Conservation (phyloP, 1,284 basidiomycete genomes). For the Volvariella surrecta region DNA sequence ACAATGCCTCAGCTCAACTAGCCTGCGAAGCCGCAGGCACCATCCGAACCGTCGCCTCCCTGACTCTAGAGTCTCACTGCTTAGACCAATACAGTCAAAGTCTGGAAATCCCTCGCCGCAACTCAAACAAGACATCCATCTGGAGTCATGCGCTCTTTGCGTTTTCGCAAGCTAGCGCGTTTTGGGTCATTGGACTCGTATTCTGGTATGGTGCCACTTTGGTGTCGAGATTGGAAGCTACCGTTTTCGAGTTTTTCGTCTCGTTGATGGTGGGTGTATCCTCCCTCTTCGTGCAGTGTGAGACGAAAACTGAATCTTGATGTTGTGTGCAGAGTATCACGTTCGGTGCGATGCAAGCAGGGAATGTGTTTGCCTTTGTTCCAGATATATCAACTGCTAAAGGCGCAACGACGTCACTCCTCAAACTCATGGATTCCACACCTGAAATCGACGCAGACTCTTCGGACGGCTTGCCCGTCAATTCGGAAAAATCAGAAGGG, state of each 20-base stretch:
- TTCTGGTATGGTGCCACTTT: constrained; percentile 80
- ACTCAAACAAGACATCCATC: constrained; percentile 59
- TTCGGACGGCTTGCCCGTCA: constrained; percentile 52
- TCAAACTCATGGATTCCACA: constrained; percentile 70
- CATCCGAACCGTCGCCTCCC: constrained; percentile 89
- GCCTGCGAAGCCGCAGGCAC: constrained; percentile 89
- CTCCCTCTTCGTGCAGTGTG: not conserved
- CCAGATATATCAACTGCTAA: constrained; percentile 89
- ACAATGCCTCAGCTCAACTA: constrained; percentile 82
- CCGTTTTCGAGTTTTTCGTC: constrained; percentile 73
- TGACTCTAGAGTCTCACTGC: constrained; percentile 83
- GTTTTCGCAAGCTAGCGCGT: constrained; percentile 72
- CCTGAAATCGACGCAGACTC: constrained; percentile 82
- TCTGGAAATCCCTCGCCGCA: constrained; percentile 61
- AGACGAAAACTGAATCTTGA: constrained; percentile 12
- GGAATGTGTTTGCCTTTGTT: constrained; percentile 86
- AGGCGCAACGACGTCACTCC: constrained; percentile 68
- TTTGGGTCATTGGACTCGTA: constrained; percentile 81
- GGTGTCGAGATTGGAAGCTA: constrained; percentile 51
- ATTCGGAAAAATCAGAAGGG: constrained; percentile 40
- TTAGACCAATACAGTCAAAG: constrained; percentile 62
- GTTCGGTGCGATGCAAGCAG: constrained; percentile 74
- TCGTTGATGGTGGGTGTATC: constrained; percentile 67
- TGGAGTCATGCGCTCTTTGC: constrained; percentile 75
- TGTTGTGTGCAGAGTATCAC: constrained; percentile 44